A percentile compares a stretch with the other conserved stretches of the same genome.
Conservation (phyloP, 495 filamentous ascomycete genomes). For the Podospora conica region DNA sequence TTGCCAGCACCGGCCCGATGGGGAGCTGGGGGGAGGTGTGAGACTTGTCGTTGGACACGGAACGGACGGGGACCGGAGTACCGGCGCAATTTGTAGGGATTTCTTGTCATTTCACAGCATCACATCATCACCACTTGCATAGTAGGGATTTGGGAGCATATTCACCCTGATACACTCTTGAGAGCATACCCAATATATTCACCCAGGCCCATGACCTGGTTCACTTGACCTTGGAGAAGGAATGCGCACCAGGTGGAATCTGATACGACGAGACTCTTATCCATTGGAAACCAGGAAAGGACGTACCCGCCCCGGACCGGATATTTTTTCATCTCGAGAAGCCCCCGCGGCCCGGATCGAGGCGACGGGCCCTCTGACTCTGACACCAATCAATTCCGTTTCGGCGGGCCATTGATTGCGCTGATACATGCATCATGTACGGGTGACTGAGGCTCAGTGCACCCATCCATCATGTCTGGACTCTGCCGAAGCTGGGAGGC, state of each 20-base stretch:
- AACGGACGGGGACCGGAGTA: neutral
- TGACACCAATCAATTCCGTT: neutral
- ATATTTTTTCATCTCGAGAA: neutral
- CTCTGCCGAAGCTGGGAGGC: neutral
- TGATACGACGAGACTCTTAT: neutral
- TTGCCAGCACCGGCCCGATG: slow-evolving; percentile 58
- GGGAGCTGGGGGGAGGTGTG: slow-evolving; percentile 71
- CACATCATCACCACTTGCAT: neutral
- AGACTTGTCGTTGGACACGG: neutral
- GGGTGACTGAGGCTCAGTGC: slow-evolving; percentile 2
- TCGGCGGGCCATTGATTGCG: slow-evolving; percentile 4
- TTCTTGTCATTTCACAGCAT: neutral
- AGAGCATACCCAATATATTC: neutral
- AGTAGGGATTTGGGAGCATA: neutral
- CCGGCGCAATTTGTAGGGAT: neutral
- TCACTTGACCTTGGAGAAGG: neutral
- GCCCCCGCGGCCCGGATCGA: neutral
- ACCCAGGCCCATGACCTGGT: neutral
- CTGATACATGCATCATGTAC: neutral
- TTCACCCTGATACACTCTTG: neutral
- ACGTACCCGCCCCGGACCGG: neutral
- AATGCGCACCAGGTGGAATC: neutral
- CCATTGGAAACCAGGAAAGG: neutral
- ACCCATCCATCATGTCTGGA: slow-evolving; percentile 1
- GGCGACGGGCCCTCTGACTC: neutral